phyloP scores from a whole-genome alignment of 176 grass and related monocot species.

The Juncus effusus region DNA sequence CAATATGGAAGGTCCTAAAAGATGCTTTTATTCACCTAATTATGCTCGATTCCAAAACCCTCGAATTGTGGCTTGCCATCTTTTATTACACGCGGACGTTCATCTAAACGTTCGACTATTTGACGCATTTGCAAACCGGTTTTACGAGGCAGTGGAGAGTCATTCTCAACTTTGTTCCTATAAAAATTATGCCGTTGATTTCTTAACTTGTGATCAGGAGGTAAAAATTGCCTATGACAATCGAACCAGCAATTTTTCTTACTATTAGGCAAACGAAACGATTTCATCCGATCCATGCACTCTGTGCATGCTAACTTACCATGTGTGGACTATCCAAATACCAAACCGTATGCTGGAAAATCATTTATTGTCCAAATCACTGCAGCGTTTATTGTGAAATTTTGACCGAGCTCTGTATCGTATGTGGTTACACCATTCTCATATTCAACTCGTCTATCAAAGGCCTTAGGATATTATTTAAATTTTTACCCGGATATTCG shows the following conservation, averaged over 20 bases:
- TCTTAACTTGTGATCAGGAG: too few relatives aligned
- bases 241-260: slow-evolving; percentile 6
- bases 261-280: background rate
- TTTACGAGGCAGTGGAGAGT: too few relatives aligned
- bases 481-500: background rate
- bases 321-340: background rate
- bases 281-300: slow-evolving; percentile 11
- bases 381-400: slow-evolving; percentile 3
- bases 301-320: background rate
- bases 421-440: background rate
- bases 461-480: background rate
- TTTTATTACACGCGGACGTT: background rate
- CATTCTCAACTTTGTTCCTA: too few relatives aligned
- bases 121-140: background rate
- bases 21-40: slow-evolving; percentile 19
- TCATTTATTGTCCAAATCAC: slow-evolving; percentile 14
- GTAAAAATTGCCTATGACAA: too few relatives aligned
- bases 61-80: too few relatives aligned
- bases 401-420: background rate
- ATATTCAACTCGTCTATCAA: background rate
- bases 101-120: background rate
- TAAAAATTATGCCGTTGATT: too few relatives aligned
- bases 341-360: slow-evolving; percentile 10
- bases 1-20: slow-evolving; percentile 25
- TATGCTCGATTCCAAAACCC: background rate